Conservation (phyloP, 2,329 filamentous ascomycete species). For the Hypoxylon sp. region DNA sequence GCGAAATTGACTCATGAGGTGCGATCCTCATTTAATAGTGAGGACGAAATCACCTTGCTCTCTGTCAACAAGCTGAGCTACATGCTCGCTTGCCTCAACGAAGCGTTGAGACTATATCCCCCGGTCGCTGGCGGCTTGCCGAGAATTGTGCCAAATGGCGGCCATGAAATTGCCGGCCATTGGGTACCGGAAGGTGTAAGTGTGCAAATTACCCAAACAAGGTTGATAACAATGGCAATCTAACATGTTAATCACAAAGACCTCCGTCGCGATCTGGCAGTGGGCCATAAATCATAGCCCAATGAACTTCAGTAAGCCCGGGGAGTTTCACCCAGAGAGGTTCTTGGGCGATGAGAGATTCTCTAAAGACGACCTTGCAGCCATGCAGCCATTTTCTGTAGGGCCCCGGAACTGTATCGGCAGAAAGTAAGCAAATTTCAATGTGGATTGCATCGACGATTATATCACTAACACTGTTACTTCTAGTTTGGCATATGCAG, state of each 20-base stretch:
- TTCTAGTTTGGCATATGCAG: conserved; percentile 51
- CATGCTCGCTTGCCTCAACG: conserved; percentile 53
- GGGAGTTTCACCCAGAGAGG: conserved; percentile 43
- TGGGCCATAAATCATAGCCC: conserved; percentile 8
- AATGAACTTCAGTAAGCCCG: conserved; percentile 33
- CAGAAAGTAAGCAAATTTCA: conserved; percentile 35
- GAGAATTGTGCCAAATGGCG: conserved; percentile 35
- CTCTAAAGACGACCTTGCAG: conserved; percentile 35
- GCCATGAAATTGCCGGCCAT: conserved; percentile 34
- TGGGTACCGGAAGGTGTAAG: conserved; percentile 39
- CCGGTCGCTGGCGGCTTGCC: conserved; percentile 48
- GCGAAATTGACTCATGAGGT: conserved; percentile 56
- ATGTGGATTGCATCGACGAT: no score
- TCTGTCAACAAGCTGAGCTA: conserved; percentile 48
- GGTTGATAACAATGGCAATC: conserved; percentile 2
- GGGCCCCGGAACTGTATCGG: conserved; percentile 45
- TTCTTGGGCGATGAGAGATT: conserved; percentile 39
- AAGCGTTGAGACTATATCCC: conserved; percentile 53
- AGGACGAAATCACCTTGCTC: conserved; percentile 51
- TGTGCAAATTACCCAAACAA: conserved; percentile 3
- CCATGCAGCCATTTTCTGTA: conserved; percentile 43
- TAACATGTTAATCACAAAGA: conserved; percentile 1
- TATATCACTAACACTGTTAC: no score
- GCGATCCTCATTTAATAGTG: conserved; percentile 53
- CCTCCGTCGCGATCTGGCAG: conserved; percentile 8